These are phyloP conservation scores for Candida odintsovae DNA, from an alignment of 805 yeast genomes.

Conservation along the genomic window DNA sequence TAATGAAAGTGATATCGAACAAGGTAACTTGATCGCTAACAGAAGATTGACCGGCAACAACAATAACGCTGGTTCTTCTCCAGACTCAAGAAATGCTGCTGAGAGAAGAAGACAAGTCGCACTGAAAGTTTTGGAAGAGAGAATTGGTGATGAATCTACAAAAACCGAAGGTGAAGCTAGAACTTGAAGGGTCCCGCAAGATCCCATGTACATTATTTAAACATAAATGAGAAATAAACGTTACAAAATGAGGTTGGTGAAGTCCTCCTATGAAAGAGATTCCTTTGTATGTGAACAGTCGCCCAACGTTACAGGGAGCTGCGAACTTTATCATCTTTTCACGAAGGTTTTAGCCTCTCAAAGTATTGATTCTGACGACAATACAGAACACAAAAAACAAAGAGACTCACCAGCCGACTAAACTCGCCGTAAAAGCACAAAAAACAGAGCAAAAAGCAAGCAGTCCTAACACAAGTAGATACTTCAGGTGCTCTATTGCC, in stretches of 20 bases:
- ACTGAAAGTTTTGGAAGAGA: conserved; percentile 64
- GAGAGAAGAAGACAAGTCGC: conserved; percentile 78
- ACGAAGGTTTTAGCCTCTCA: no score
- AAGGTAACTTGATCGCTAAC: conserved; percentile 66
- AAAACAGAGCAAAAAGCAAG: no score
- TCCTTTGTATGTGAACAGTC: no score
- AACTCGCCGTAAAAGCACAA: no score
- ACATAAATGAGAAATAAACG: neutral
- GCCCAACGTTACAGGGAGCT: no score
- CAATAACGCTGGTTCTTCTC: conserved; percentile 6
- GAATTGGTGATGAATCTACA: conserved; percentile 31
- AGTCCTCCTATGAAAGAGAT: neutral
- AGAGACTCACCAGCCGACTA: no score
- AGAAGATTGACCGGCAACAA: conserved; percentile 37
- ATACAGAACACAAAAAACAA: no score
- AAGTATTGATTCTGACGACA: no score
- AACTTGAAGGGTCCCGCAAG: neutral
- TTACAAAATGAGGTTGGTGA: neutral
- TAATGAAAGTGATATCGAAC: conserved; percentile 63
- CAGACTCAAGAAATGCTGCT: conserved; percentile 47
- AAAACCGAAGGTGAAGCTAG: neutral
- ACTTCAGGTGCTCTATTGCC: no score
- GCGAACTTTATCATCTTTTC: neutral
- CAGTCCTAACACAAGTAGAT: no score
- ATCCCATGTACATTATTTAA: neutral